phyloP scores from a whole-genome alignment of 495 filamentous ascomycete species.

The Penicillium paxilli region DNA sequence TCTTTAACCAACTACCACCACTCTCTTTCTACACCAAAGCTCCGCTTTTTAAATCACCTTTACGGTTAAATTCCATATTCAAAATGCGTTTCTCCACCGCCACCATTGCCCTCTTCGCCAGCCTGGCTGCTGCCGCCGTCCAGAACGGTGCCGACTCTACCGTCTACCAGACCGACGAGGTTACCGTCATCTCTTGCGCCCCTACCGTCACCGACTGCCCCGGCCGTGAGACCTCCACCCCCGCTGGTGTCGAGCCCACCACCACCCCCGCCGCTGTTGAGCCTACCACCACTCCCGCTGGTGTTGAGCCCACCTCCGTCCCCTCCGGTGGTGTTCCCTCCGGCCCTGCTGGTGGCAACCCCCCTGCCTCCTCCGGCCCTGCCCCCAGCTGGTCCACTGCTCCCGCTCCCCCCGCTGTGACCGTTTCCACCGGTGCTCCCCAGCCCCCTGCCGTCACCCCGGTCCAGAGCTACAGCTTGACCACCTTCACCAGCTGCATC shows the following conservation, averaged over 20 bases:
- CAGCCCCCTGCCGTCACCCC: conserved; percentile 21
- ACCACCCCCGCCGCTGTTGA: conserved; percentile 12
- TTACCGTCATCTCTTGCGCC: conserved; percentile 61
- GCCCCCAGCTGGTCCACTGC: conserved; percentile 8
- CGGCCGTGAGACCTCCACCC: conserved; percentile 23
- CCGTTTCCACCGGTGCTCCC: conserved; percentile 10
- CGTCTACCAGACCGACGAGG: conserved; percentile 55
- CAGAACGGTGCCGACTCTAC: conserved; percentile 39
- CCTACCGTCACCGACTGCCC: conserved; percentile 61
- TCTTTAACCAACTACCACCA: conserved; percentile 49
- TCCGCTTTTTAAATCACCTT: conserved; percentile 32
- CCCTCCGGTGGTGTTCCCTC: conserved; percentile 19
- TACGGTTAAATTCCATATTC: conserved; percentile 40
- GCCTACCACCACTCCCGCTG: conserved; percentile 10
- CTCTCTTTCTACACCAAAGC: conserved; percentile 44
- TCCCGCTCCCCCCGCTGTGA: conserved; percentile 13
- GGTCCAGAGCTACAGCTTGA: conserved; percentile 44
- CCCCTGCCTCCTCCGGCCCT: conserved; percentile 9
- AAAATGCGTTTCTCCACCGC: conserved; percentile 58
- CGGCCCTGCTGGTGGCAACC: conserved; percentile 11
- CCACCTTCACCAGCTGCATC: conserved; percentile 44
- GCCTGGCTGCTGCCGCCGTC: conserved; percentile 45
- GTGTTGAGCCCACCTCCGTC: conserved; percentile 18
- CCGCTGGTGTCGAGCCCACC: conserved; percentile 20
- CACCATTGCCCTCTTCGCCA: conserved; percentile 51